These are phyloP conservation scores for Toxicodendron radicans DNA, from an alignment of 345 rosid genomes.

Conservation along the genomic window DNA sequence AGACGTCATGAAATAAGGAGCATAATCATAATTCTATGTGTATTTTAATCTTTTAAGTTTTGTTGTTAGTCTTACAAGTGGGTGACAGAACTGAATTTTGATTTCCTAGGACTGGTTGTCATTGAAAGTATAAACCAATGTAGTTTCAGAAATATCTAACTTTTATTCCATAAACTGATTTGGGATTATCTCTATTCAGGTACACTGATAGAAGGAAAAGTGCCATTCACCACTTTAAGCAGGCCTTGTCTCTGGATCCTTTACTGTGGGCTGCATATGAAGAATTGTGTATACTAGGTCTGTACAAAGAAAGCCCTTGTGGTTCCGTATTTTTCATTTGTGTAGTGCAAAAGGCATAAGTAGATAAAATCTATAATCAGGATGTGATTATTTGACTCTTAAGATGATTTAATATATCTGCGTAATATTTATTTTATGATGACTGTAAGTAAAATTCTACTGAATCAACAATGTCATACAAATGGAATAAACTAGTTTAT, in stretches of 20 bases:
- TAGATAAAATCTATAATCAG: conserved; percentile 9
- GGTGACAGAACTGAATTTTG: too few species aligned
- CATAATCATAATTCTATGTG: background rate
- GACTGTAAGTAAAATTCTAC: background rate
- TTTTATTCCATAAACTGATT: background rate
- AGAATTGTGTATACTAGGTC: conserved; percentile 89
- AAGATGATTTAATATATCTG: background rate
- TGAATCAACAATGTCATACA: background rate
- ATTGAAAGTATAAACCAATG: background rate
- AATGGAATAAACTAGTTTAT: background rate
- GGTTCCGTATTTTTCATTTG: conserved; percentile 7
- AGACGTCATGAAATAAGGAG: background rate
- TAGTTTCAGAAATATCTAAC: background rate
- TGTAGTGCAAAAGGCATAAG: conserved; percentile 5
- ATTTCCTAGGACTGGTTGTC: too few species aligned
- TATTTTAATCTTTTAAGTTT: background rate
- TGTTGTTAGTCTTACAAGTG: background rate
- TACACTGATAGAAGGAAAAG: conserved; percentile 87
- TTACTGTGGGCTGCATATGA: conserved; percentile 94
- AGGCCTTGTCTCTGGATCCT: conserved; percentile 84
- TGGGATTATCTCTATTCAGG: conserved; percentile 43
- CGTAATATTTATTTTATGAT: background rate
- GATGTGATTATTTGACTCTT: background rate
- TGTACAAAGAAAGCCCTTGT: conserved; percentile 20
- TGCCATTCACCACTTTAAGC: conserved; percentile 81